Percentiles rank a stretch among this genome's conserved stretches.
Evolutionary conservation across 129 eudicot genomes (phyloP).

Genomic region (Flaveria linearis): DNA sequence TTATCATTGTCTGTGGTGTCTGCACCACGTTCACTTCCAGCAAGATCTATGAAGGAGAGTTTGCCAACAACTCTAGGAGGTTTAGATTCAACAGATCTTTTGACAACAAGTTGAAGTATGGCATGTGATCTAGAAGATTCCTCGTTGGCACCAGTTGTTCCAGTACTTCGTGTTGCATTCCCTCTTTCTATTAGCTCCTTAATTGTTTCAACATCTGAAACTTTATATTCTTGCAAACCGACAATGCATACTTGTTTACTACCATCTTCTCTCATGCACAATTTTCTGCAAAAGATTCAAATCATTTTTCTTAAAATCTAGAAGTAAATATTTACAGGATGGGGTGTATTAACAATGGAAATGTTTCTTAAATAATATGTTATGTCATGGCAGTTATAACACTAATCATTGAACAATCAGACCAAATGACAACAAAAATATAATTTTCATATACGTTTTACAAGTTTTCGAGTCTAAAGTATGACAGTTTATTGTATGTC

Average conservation of each 20-base stretch:
- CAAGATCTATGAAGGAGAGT: conserved; percentile 97
- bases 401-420: background rate
- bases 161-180: conserved; percentile 88
- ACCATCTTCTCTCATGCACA: conserved; percentile 98
- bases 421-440: background rate
- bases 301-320: conserved; percentile 8
- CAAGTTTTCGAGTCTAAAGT: background rate
- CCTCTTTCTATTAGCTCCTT: conserved; percentile 94
- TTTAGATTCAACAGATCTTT: conserved; percentile 71
- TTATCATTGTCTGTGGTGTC: conserved; percentile 96
- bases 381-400: background rate
- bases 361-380: background rate
- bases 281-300: conserved; percentile 56
- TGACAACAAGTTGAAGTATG: conserved; percentile 87
- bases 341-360: background rate
- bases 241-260: conserved; percentile 96
- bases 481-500: background rate
- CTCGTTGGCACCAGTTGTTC: conserved; percentile 98
- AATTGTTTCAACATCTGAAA: conserved; percentile 84
- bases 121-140: conserved; percentile 99
- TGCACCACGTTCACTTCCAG: conserved; percentile 99
- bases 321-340: background rate
- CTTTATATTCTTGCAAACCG: conserved; percentile 88
- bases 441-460: background rate
- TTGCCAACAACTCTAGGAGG: conserved; percentile 93